Conservation (phyloP, 2,329 filamentous ascomycete species). For the Proliferodiscus dingleyae region DNA sequence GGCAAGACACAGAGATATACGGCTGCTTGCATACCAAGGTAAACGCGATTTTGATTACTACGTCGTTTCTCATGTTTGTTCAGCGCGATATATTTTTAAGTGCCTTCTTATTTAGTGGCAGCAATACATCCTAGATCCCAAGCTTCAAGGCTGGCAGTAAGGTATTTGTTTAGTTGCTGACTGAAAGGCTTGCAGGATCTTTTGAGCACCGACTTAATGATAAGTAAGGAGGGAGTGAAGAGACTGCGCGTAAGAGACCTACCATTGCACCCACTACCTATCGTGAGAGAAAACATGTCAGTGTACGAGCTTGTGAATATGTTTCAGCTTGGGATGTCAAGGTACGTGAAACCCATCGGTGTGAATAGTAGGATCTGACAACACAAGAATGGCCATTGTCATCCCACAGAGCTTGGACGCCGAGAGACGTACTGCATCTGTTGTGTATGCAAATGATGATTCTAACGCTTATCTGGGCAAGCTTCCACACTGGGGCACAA, state of each 20-base stretch:
- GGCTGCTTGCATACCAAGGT: constrained; percentile 28
- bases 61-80: no score
- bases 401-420: constrained; percentile 5
- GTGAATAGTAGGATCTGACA: background rate
- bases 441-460: background rate
- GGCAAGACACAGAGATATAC: constrained; percentile 16
- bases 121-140: no score
- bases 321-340: constrained; percentile 27
- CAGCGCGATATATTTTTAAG: no score
- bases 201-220: constrained; percentile 18
- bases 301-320: constrained; percentile 26
- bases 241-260: constrained; percentile 24
- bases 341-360: constrained; percentile 7
- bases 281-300: constrained; percentile 24
- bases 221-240: background rate
- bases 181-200: constrained; percentile 18
- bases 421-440: background rate
- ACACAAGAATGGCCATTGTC: constrained; percentile 24
- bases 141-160: no score
- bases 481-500: constrained; percentile 13
- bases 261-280: constrained; percentile 25
- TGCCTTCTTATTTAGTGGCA: background rate
- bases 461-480: background rate
- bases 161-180: no score
- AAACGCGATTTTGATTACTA: background rate